phyloP scores from a whole-genome alignment of 2,329 filamentous ascomycete species.

The Scedosporium boydii region DNA sequence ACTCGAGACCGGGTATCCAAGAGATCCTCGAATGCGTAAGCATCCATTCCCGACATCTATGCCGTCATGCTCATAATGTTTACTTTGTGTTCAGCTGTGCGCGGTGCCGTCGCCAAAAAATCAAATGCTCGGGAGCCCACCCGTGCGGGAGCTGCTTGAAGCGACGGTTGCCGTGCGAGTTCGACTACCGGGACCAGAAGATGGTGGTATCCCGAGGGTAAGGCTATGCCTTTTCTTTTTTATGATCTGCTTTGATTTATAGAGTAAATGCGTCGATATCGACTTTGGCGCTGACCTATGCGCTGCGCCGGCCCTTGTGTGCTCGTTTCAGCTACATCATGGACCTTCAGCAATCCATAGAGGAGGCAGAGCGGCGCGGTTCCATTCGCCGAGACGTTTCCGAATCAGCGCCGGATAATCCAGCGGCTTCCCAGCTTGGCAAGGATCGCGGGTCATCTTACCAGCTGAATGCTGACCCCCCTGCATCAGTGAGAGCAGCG shows the following conservation, averaged over 20 bases:
- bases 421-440: too few relatives aligned
- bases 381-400: neutral
- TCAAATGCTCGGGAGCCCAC: constrained; percentile 22
- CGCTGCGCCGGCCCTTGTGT: too few relatives aligned
- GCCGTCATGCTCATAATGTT: too few relatives aligned
- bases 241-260: neutral
- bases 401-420: too few relatives aligned
- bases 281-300: too few relatives aligned
- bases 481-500: too few relatives aligned
- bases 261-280: neutral
- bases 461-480: too few relatives aligned
- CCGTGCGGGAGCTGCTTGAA: constrained; percentile 23
- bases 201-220: constrained; percentile 11
- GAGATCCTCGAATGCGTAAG: constrained; percentile 3
- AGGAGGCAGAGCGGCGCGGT: constrained; percentile 1
- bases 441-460: too few relatives aligned
- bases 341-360: constrained; percentile 8
- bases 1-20: neutral
- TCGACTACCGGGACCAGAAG: constrained; percentile 14
- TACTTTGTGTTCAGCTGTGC: constrained; percentile 7
- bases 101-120: constrained; percentile 22
- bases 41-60: too few relatives aligned
- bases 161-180: constrained; percentile 21
- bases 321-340: neutral
- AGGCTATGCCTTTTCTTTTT: neutral